Evolutionary conservation across 306 rosid genomes (phyloP), one percentile per base, ranked within the genome.

Genomic region (Acacia acuminata): DNA sequence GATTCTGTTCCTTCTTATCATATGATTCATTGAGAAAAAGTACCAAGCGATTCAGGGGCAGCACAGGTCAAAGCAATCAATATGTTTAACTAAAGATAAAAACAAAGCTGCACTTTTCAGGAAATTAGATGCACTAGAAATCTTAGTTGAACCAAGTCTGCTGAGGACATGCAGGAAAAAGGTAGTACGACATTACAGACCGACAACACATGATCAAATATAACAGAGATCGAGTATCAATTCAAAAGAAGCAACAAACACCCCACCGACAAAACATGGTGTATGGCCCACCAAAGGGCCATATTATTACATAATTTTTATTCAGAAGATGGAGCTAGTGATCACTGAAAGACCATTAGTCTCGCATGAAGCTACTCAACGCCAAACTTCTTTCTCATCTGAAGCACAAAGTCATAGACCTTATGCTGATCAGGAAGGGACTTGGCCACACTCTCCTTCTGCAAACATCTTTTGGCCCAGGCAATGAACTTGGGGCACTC

Each of bases 391-490:
- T 53, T 77, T 19, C 81, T 64, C n/a, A 0, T 10, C n/a, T 17
- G 63, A 66, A 77, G 8, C 11, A 24, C 68, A 22, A 27, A 70
- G 20, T 42, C 75, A n/a, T 40, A 70, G 53, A 70, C 75, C 53
- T 70, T 42, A 10, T 20, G 75, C 53, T 42, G 82, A 76, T 79
- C 50, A 19, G 89, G 80, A 27, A 86, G 79, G 20, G 89, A 76
- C 13, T 65, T 83, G 22, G 80, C 30, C 43, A 83, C 83, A 38
- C 85, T 83, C 50, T 86, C 63, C 22, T 27, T 79, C 60, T 80
- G 77, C 80, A 79, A 7, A 56, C 86, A 82, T 55, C 84, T 86
- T n/a, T 40, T 82, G 8, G 76, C 84, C 89, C 87, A 84, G 42
- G 55, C 79, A 12, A 81, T 11, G 17, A 87, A 30, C 70, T 84